Evolutionary conservation across 2,329 filamentous ascomycete genomes (phyloP).

Genomic region (Massarina eburnea): DNA sequence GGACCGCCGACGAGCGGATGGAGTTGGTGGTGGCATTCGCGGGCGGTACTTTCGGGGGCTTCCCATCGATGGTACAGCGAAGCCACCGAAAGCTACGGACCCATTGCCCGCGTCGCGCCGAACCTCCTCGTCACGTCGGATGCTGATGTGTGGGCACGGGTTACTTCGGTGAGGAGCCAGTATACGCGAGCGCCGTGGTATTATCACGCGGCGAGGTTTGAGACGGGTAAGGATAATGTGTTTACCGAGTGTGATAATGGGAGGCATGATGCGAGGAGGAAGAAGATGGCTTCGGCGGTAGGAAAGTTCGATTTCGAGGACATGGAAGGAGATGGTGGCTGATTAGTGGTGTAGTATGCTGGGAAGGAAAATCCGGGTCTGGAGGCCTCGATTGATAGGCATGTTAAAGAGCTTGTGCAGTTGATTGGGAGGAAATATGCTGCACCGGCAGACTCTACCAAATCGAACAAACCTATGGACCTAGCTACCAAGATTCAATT

Average conservation of each 20-base stretch:
- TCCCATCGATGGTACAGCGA: slow-evolving; percentile 30
- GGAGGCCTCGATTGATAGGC: slow-evolving; percentile 53
- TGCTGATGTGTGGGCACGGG: slow-evolving; percentile 49
- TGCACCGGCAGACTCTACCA: slow-evolving; percentile 14
- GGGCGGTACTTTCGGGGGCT: slow-evolving; percentile 28
- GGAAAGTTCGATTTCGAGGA: not conserved
- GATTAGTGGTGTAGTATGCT: slow-evolving; percentile 47
- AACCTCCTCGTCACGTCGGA: slow-evolving; percentile 54
- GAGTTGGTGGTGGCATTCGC: slow-evolving; percentile 36
- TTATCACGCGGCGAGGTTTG: slow-evolving; percentile 51
- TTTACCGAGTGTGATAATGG: slow-evolving; percentile 55
- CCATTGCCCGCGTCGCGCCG: slow-evolving; percentile 51
- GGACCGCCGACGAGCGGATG: slow-evolving; percentile 33
- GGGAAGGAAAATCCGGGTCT: slow-evolving; percentile 57
- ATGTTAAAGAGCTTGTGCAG: slow-evolving; percentile 50
- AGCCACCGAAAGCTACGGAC: slow-evolving; percentile 36
- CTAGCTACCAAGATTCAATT: slow-evolving; percentile 51
- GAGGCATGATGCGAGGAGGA: slow-evolving; percentile 46
- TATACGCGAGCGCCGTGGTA: slow-evolving; percentile 46
- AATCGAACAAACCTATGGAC: slow-evolving; percentile 47
- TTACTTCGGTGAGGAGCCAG: slow-evolving; percentile 43
- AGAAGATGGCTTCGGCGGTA: slow-evolving; percentile 56
- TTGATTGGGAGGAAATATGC: slow-evolving; percentile 53
- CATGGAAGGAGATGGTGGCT: not conserved
- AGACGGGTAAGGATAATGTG: slow-evolving; percentile 57